Conservation (phyloP, 2,329 filamentous ascomycete species). For the Rutstroemia sp. region DNA sequence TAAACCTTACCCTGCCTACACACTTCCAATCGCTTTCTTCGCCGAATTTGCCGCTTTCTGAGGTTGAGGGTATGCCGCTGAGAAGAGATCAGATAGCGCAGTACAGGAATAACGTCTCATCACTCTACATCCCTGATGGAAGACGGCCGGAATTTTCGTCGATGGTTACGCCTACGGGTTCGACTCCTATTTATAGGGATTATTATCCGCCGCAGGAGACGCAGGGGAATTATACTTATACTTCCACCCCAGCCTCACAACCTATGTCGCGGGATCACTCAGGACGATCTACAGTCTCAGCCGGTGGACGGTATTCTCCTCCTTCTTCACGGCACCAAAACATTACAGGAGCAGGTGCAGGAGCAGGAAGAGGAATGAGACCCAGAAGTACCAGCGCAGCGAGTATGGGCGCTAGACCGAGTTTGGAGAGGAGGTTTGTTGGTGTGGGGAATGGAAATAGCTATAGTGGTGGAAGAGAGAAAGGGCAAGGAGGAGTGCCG, state of each 20-base stretch:
- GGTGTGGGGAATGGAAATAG: background rate
- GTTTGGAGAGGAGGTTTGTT: conserved; percentile 13
- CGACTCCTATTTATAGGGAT: conserved; percentile 29
- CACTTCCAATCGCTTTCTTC: conserved; percentile 9
- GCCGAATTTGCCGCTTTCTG: conserved; percentile 9
- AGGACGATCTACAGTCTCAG: too few species aligned
- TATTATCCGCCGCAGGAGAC: conserved; percentile 33
- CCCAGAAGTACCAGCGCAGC: too few species aligned
- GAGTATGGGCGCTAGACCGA: conserved; percentile 16
- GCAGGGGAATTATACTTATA: conserved; percentile 10
- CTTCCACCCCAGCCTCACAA: background rate
- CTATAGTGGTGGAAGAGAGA: background rate
- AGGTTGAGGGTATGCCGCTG: background rate
- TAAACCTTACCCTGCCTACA: background rate
- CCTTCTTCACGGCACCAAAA: background rate
- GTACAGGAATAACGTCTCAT: too few species aligned
- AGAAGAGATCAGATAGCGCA: background rate
- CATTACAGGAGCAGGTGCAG: too few species aligned
- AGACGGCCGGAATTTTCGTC: too few species aligned
- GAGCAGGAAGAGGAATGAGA: too few species aligned
- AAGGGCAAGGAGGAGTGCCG: too few species aligned
- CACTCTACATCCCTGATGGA: too few species aligned
- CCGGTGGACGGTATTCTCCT: too few species aligned
- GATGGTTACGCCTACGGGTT: too few species aligned
- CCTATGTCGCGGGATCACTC: too few species aligned